These are phyloP conservation scores for Leptographium galeiforme DNA, from an alignment of 2,329 filamentous ascomycete genomes.

Conservation along the genomic window DNA sequence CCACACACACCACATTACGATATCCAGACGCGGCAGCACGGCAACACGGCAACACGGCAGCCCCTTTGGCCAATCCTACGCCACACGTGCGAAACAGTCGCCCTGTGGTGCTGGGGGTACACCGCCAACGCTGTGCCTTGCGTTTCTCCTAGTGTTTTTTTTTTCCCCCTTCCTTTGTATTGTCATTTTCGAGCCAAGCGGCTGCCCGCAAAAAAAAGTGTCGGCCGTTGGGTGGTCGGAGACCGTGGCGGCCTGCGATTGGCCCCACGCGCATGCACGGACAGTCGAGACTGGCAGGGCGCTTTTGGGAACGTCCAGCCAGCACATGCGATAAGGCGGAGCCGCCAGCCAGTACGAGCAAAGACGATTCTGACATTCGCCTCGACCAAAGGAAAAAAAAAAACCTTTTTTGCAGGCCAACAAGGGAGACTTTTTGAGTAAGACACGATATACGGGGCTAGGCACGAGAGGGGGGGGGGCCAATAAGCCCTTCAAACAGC, in stretches of 20 bases:
- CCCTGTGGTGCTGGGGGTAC: background rate
- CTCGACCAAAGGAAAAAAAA: too few species aligned
- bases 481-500: too few species aligned
- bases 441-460: too few species aligned
- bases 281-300: background rate
- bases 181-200: background rate
- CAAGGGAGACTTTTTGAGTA: too few species aligned
- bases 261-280: slow-evolving; percentile 1
- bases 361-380: background rate
- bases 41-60: background rate
- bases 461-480: too few species aligned
- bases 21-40: background rate
- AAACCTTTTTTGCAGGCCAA: too few species aligned
- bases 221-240: background rate
- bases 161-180: background rate
- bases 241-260: background rate
- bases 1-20: background rate
- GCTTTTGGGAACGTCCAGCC: too few species aligned
- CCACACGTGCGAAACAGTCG: background rate
- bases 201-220: too few species aligned
- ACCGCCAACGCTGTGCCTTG: too few species aligned
- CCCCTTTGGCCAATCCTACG: background rate
- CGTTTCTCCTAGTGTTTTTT: background rate
- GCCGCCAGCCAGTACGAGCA: too few species aligned
- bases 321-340: background rate